Evolutionary conservation across 164 flowering plant genomes (phyloP), one percentile per base, ranked within the genome.

Genomic region (Stephania yunnanensis): DNA sequence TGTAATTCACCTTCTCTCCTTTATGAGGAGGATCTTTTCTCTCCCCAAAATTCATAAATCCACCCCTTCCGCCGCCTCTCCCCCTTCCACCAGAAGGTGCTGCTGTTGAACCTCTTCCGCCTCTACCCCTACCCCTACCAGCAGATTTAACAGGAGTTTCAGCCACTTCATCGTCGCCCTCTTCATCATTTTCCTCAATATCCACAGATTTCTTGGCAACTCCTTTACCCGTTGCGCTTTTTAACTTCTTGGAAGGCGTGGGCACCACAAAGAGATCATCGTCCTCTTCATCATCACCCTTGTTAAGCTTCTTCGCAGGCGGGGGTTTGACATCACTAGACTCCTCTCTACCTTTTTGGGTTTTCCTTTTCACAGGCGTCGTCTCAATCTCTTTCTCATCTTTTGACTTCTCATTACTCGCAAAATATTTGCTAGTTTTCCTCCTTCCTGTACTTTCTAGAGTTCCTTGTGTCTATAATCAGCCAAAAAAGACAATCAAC

Each of bases 11-110:
- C 98, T 93, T 95, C 80, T 90, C 90, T 63, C 99, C 99, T 82
- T 95, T 95, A 79, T 95, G 91, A 44, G 99, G 99, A 81, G 99
- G 99, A 83, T 92, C 98, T 84, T 91, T 92, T 78, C 99, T 88
- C 79, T 95, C 99, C 44, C 97, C 97, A 81, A 92, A 95, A 83
- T 86, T 90, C 97, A 86, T 88, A 78, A 92, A 95, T 75, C 98
- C 97, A 72, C 99, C 97, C 42, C 97, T 84, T 46, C 99, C 98
- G 76, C 91, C 91, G 48, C 95, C 97, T 76, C 97, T 83, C 68
- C 99, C 73, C 79, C 98, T 81, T 78, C 82, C 81, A 70, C 82
- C 74, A 77, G 82, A 76, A 1, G 82, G 29, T 74, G 81, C 68
- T 6, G 74, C 73, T 25, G 81, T 78, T 7, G 74, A 52, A 69